Conservation (phyloP, 441 rosid species). For the Pelargonium australe region DNA sequence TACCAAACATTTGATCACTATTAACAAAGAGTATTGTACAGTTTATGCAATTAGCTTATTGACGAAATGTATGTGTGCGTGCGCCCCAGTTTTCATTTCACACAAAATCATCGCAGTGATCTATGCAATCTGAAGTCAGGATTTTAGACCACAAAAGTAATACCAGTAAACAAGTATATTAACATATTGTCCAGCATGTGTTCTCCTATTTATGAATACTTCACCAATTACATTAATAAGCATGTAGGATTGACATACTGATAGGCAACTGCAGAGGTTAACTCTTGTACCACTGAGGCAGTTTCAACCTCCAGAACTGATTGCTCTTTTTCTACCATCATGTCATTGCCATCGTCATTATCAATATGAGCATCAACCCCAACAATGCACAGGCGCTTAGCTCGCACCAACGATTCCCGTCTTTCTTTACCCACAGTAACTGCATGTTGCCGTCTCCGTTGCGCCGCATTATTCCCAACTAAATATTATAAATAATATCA, state of each 20-base stretch:
- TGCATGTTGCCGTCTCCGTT: conserved; percentile 75
- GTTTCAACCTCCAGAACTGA: conserved; percentile 61
- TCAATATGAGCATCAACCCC: conserved; percentile 44
- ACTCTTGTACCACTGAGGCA: conserved; percentile 54
- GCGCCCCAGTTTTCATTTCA: neutral
- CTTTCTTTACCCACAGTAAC: conserved; percentile 82
- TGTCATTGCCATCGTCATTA: conserved; percentile 29
- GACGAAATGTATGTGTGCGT: neutral
- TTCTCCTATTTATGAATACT: neutral
- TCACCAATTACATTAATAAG: neutral
- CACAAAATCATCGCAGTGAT: neutral
- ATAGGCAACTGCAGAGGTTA: conserved; percentile 55
- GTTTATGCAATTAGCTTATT: neutral
- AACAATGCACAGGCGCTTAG: conserved; percentile 73
- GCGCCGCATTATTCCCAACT: conserved; percentile 79
- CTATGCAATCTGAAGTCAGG: conserved; percentile 2
- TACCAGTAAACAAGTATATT: neutral
- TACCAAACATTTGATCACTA: neutral
- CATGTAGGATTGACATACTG: conserved; percentile 43
- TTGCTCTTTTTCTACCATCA: conserved; percentile 72
- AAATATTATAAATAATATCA: conserved; percentile 13
- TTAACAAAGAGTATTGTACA: neutral
- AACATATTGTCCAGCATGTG: neutral
- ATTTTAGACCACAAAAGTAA: neutral
- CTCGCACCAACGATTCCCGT: conserved; percentile 76